Conservation (phyloP, 2,329 filamentous ascomycete species). For the Juglanconis juglandina region DNA sequence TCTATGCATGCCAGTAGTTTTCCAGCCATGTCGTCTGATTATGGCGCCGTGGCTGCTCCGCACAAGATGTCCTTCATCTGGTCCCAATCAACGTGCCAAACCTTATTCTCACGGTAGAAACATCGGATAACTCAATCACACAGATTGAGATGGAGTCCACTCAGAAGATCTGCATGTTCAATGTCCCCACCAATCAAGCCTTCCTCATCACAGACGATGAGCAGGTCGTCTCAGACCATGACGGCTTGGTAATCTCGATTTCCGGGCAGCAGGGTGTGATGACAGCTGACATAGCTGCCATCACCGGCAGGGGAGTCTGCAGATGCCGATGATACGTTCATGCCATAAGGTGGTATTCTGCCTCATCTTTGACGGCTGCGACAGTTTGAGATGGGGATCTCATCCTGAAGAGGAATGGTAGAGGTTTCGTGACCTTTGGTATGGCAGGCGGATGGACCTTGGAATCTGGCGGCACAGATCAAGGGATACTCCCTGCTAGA, state of each 20-base stretch:
- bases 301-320: neutral
- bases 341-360: conserved; percentile 20
- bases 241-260: neutral
- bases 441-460: neutral
- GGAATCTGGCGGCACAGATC: neutral
- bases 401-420: conserved; percentile 6
- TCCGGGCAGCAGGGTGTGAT: conserved; percentile 1
- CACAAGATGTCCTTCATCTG: too few relatives aligned
- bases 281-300: neutral
- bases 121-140: too few relatives aligned
- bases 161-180: too few relatives aligned
- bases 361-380: conserved; percentile 22
- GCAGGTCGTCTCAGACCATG: too few relatives aligned
- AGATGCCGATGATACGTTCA: conserved; percentile 17
- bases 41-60: too few relatives aligned
- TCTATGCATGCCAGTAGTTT: too few relatives aligned
- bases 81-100: too few relatives aligned
- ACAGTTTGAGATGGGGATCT: conserved; percentile 24
- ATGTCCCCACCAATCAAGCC: too few relatives aligned
- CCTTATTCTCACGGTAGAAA: too few relatives aligned
- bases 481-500: neutral
- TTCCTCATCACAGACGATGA: too few relatives aligned
- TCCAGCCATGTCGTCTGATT: too few relatives aligned
- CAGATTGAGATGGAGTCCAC: too few relatives aligned
- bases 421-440: neutral